These are phyloP conservation scores for Fraxinus floribunda DNA, from an alignment of 305 asterid species.

Conservation along the genomic window DNA sequence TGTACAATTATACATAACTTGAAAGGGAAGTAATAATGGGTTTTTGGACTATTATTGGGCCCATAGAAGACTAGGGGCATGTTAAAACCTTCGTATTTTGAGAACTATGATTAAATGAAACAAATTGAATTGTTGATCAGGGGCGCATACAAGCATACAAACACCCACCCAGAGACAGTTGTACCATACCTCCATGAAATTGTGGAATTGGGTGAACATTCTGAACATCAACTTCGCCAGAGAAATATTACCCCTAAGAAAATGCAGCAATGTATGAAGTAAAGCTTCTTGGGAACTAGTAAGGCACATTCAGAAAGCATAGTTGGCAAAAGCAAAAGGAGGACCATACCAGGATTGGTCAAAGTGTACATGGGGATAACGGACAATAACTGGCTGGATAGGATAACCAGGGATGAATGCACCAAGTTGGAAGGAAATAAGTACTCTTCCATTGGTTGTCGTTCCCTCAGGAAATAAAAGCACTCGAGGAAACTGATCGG, in stretches of 20 bases:
- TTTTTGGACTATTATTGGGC: neutral
- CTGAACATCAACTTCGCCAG: slow-evolving; percentile 80
- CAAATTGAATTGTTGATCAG: neutral
- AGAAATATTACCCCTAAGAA: slow-evolving; percentile 75
- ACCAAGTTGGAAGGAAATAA: slow-evolving; percentile 91
- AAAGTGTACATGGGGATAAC: slow-evolving; percentile 92
- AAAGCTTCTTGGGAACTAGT: slow-evolving; percentile 5
- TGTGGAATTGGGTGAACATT: slow-evolving; percentile 96
- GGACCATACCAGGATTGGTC: slow-evolving; percentile 89
- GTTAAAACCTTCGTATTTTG: neutral
- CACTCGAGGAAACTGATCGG: slow-evolving; percentile 77
- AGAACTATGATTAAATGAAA: neutral
- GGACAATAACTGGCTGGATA: slow-evolving; percentile 87
- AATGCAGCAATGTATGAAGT: slow-evolving; percentile 17
- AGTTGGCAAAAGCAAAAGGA: slow-evolving; percentile 16
- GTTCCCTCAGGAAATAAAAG: slow-evolving; percentile 99
- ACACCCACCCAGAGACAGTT: neutral
- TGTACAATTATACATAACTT: neutral
- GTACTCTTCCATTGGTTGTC: slow-evolving; percentile 85
- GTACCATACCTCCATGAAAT: slow-evolving; percentile 87
- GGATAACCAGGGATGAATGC: slow-evolving; percentile 97
- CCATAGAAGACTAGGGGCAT: neutral
- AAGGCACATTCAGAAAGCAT: slow-evolving; percentile 6
- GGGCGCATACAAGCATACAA: neutral
- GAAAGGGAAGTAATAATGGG: slow-evolving; percentile 1